Conservation (phyloP, 129 eudicot genomes). For the Kitagawia praeruptora region DNA sequence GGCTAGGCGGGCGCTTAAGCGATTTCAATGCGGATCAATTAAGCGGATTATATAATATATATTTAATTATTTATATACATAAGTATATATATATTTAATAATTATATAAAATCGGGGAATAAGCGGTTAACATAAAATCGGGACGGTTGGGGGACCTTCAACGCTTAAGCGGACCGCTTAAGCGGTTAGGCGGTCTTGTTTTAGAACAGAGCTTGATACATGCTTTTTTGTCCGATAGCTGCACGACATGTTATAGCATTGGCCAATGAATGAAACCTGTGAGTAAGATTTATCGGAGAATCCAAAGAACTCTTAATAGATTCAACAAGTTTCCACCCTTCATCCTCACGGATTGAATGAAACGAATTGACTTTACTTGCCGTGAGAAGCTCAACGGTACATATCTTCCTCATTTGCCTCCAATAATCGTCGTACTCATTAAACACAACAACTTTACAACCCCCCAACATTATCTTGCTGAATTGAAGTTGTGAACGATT, state of each 20-base stretch:
- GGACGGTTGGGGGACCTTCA: too few relatives aligned
- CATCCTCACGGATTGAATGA: not conserved
- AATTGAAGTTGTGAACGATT: conserved; percentile 2
- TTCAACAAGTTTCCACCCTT: not conserved
- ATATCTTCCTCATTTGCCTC: not conserved
- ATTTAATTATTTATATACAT: too few relatives aligned
- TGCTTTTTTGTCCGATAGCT: not conserved
- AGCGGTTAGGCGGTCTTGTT: too few relatives aligned
- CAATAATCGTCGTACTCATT: not conserved
- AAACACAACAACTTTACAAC: not conserved
- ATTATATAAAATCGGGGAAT: too few relatives aligned
- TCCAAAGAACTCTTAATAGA: not conserved
- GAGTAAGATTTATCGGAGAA: not conserved
- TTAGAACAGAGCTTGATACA: conserved; percentile 1
- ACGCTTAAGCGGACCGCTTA: too few relatives aligned
- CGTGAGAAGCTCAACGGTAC: conserved; percentile 18
- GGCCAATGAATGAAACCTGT: too few relatives aligned
- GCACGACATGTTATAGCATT: conserved; percentile 2
- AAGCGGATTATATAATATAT: too few relatives aligned
- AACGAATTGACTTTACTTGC: conserved; percentile 10
- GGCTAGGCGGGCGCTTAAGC: too few relatives aligned
- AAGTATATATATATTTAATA: too few relatives aligned
- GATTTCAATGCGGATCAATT: too few relatives aligned
- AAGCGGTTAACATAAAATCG: too few relatives aligned
- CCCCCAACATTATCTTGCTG: not conserved